Percentiles rank a stretch among this genome's conserved stretches.
These are phyloP conservation scores for Mycena rosella DNA, from an alignment of 768 basidiomycete species.

Conservation along the genomic window DNA sequence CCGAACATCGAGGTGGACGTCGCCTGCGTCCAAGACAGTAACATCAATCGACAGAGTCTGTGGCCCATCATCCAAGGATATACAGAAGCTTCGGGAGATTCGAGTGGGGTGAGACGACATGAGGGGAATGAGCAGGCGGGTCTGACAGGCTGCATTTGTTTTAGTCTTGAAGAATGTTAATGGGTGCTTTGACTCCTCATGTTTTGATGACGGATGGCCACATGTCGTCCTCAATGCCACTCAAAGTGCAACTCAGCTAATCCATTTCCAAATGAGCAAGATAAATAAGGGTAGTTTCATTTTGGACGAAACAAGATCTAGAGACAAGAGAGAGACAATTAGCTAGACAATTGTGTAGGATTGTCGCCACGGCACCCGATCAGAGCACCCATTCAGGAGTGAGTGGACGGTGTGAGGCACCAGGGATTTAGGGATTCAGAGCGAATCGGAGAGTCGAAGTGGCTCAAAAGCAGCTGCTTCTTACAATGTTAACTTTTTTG, in stretches of 20 bases:
- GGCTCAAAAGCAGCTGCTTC: too few relatives aligned
- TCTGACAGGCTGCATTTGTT: neutral
- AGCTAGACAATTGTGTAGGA: neutral
- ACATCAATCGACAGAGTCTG: neutral
- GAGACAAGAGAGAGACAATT: neutral
- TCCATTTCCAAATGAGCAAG: neutral
- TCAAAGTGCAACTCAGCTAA: neutral
- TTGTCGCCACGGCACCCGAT: neutral
- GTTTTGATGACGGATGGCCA: slow-evolving; percentile 21
- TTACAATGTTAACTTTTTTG: too few relatives aligned
- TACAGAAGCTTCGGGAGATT: neutral
- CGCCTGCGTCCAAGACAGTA: slow-evolving; percentile 4
- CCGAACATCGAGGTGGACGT: slow-evolving; percentile 5
- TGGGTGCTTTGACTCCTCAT: slow-evolving; percentile 24
- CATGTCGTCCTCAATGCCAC: neutral
- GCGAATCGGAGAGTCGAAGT: too few relatives aligned
- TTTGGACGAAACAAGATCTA: neutral
- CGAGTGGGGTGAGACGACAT: neutral
- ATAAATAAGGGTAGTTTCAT: neutral
- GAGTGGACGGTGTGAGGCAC: too few relatives aligned
- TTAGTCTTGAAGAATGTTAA: slow-evolving; percentile 6
- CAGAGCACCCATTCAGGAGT: too few relatives aligned
- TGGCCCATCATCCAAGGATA: neutral
- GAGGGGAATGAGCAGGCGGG: neutral
- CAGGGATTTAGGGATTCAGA: too few relatives aligned